Evolutionary conservation across 345 rosid genomes (phyloP), one percentile per base, ranked within the genome.

Genomic region (Eutrema japonicum): DNA sequence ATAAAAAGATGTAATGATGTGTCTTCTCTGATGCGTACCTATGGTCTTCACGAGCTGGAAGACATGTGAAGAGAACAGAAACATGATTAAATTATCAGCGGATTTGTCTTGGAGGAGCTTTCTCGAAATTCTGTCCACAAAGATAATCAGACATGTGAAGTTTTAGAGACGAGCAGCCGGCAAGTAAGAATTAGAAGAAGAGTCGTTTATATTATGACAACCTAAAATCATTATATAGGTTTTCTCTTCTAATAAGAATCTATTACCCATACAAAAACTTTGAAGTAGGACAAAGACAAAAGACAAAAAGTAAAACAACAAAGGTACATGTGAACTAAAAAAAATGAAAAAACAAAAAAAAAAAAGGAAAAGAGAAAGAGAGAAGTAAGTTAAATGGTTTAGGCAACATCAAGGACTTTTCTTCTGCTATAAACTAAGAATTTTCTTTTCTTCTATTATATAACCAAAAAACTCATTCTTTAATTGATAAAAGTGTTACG

Each of bases 361-460:
- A 40, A 50, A 11, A 3, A 10, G 0, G 0, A 1, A 18, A n/a
- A 37, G 38, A 8, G 41, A 64, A 3, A 43, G 40, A 56, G 65
- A 57, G 38, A 18, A 8, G 77, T 49, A 57, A 67, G 78, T 32
- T 57, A 16, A 30, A 22, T 74, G 66, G 60, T 49, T 58, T 48
- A 66, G 66, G 71, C 78, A 68, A 74, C 66, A 66, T 48, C 60
- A 13, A 36, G 55, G 14, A 56, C 50, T 71, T 77, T 77, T 50
- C 80, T 77, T 77, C 59, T 40, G 49, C 55, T 71, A 27, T 59
- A 77, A 71, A 77, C 72, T 71, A 77, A 77, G 80, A 65, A 77
- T 74, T 76, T 32, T 12, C 2, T 14, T 64, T 30, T 37, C 6
- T 13, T 16, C 16, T 56, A 10, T 56, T 56, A 14, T 33, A 8